Percentiles rank a stretch among this genome's conserved stretches.
Conservation (phyloP, 2,329 filamentous ascomycete species). For the Proliferodiscus dingleyae region DNA sequence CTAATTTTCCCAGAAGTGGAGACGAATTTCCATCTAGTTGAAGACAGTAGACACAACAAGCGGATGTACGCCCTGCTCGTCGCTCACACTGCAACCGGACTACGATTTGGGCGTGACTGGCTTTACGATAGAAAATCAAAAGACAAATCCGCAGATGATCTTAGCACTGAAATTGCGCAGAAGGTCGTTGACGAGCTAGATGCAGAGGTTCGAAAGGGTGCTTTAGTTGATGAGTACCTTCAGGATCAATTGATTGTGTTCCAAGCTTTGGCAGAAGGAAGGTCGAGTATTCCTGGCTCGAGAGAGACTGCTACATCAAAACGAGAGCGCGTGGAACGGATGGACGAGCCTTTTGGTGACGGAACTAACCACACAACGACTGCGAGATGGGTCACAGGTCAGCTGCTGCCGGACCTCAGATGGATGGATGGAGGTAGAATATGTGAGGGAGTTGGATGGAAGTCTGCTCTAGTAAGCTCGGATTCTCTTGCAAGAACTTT, state of each 20-base stretch:
- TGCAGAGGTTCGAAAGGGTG: slow-evolving; percentile 40
- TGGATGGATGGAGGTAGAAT: slow-evolving; percentile 49
- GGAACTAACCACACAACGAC: slow-evolving; percentile 54
- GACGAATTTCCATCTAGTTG: slow-evolving; percentile 40
- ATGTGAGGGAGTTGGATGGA: slow-evolving; percentile 43
- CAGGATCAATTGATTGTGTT: slow-evolving; percentile 59
- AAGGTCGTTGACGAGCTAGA: slow-evolving; percentile 43
- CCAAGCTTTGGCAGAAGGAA: slow-evolving; percentile 51
- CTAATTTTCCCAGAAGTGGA: slow-evolving; percentile 40
- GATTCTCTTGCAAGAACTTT: not conserved
- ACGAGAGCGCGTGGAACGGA: slow-evolving; percentile 39
- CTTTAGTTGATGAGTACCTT: slow-evolving; percentile 51
- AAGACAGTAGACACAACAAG: slow-evolving; percentile 47
- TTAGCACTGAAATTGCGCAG: slow-evolving; percentile 39
- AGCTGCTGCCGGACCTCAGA: slow-evolving; percentile 43
- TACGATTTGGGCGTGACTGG: slow-evolving; percentile 47
- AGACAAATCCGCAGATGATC: slow-evolving; percentile 20
- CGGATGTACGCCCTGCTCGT: slow-evolving; percentile 55
- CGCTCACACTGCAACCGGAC: slow-evolving; percentile 42
- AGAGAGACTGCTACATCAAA: slow-evolving; percentile 14
- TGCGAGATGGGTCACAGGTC: slow-evolving; percentile 53
- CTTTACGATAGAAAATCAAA: slow-evolving; percentile 38
- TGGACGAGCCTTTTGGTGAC: slow-evolving; percentile 48
- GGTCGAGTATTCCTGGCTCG: slow-evolving; percentile 33
- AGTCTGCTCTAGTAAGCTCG: not conserved